Evolutionary conservation across 1,139 yeast species (phyloP).

Genomic region (Suhomyces coccinellae): DNA sequence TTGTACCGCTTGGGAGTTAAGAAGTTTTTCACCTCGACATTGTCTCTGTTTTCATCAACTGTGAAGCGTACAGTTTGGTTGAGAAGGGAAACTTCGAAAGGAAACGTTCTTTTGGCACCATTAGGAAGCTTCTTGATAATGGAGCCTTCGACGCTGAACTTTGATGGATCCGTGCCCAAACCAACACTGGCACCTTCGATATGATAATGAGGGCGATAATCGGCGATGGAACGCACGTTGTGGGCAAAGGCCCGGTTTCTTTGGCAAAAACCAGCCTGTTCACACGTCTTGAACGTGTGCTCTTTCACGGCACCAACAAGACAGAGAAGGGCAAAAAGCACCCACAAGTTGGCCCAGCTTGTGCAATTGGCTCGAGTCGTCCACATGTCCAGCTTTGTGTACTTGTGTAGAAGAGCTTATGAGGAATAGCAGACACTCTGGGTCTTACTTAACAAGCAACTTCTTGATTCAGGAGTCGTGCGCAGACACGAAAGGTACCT

Average conservation of each 20-base stretch:
- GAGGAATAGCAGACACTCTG: neutral
- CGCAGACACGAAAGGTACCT: too few species aligned
- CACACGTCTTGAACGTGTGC: conserved; percentile 76
- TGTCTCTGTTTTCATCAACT: conserved; percentile 55
- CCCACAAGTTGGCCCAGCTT: conserved; percentile 7
- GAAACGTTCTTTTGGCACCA: conserved; percentile 39
- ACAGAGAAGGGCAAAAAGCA: conserved; percentile 5
- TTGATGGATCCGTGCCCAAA: conserved; percentile 21
- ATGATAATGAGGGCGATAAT: conserved; percentile 51
- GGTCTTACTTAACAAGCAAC: too few species aligned
- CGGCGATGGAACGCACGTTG: conserved; percentile 32
- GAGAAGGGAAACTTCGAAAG: conserved; percentile 58
- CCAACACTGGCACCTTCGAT: conserved; percentile 45
- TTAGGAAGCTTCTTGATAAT: conserved; percentile 43
- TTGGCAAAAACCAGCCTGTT: conserved; percentile 79
- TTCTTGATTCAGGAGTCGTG: too few species aligned
- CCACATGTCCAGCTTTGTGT: neutral
- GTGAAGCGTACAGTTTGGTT: conserved; percentile 58
- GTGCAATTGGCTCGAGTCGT: conserved; percentile 2
- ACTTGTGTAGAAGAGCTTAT: neutral
- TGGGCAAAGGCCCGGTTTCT: conserved; percentile 75
- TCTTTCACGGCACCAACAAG: conserved; percentile 55
- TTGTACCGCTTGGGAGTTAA: conserved; percentile 51
- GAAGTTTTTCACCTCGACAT: conserved; percentile 19
- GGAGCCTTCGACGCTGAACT: conserved; percentile 39